Evolutionary conservation across 805 yeast species (phyloP).

Genomic region (Candida rishiriensis): DNA sequence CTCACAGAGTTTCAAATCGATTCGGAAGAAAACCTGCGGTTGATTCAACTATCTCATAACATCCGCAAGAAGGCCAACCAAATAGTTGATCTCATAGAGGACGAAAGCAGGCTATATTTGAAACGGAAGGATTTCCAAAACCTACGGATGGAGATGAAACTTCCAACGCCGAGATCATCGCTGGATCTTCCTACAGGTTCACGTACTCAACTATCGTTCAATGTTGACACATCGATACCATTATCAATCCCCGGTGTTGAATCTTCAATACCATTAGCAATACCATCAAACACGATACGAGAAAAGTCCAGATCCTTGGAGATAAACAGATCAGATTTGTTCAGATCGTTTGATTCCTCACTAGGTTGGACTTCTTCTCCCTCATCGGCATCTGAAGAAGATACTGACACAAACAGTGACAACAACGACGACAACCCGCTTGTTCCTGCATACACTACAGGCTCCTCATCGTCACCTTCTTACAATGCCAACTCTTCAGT

Average conservation of each 20-base stretch:
- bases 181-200: slow-evolving; percentile 15
- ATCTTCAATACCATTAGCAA: slow-evolving; percentile 11
- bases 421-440: not conserved
- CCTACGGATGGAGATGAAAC: slow-evolving; percentile 37
- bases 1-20: slow-evolving; percentile 27
- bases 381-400: slow-evolving; percentile 13
- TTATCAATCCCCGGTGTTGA: slow-evolving; percentile 4
- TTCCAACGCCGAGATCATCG: slow-evolving; percentile 26
- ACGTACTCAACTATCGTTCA: slow-evolving; percentile 4
- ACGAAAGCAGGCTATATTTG: slow-evolving; percentile 30
- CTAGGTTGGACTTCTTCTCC: slow-evolving; percentile 5
- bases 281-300: not conserved
- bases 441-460: too few relatives aligned
- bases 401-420: not conserved
- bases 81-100: slow-evolving; percentile 28
- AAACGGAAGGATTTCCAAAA: slow-evolving; percentile 40
- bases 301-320: slow-evolving; percentile 26
- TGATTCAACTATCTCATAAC: slow-evolving; percentile 24
- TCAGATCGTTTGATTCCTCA: slow-evolving; percentile 11
- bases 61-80: slow-evolving; percentile 36
- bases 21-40: slow-evolving; percentile 18
- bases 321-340: slow-evolving; percentile 19
- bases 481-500: too few relatives aligned
- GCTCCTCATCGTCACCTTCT: too few relatives aligned
- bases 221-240: too few relatives aligned